These are phyloP conservation scores for Aspergillus incahuasiensis DNA, from an alignment of 495 filamentous ascomycete species.

Conservation along the genomic window DNA sequence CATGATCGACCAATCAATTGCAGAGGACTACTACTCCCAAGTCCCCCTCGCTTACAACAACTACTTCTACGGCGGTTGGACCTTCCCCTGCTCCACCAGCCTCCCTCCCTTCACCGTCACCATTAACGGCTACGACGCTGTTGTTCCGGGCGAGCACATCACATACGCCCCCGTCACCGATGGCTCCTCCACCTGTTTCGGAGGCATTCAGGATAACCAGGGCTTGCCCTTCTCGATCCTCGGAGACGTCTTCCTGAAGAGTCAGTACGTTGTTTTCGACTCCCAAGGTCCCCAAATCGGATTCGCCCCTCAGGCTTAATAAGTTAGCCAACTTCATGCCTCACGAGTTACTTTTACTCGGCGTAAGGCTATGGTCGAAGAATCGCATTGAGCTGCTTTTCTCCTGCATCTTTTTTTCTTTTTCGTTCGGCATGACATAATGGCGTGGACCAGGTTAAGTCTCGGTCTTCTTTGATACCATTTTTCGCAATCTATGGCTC, in stretches of 20 bases:
- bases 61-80: constrained; percentile 54
- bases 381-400: too few relatives aligned
- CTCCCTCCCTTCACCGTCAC: constrained; percentile 60
- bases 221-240: constrained; percentile 66
- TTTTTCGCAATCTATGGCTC: too few relatives aligned
- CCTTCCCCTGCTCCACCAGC: constrained; percentile 58
- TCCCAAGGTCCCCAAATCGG: constrained; percentile 52
- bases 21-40: constrained; percentile 58
- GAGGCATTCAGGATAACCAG: constrained; percentile 58
- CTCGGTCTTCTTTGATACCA: too few relatives aligned
- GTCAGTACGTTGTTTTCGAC: constrained; percentile 74
- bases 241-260: constrained; percentile 76
- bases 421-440: too few relatives aligned
- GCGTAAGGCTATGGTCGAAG: too few relatives aligned
- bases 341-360: neutral
- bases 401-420: neutral
- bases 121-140: constrained; percentile 44
- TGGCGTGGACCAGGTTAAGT: too few relatives aligned
- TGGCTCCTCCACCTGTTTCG: constrained; percentile 52
- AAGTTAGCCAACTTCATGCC: too few relatives aligned
- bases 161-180: constrained; percentile 40
- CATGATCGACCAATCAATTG: constrained; percentile 53
- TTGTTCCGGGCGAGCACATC: constrained; percentile 40
- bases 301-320: constrained; percentile 50
- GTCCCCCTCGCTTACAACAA: constrained; percentile 49